phyloP scores from a whole-genome alignment of 139 green algal species.

The Chlorella ohadii region DNA sequence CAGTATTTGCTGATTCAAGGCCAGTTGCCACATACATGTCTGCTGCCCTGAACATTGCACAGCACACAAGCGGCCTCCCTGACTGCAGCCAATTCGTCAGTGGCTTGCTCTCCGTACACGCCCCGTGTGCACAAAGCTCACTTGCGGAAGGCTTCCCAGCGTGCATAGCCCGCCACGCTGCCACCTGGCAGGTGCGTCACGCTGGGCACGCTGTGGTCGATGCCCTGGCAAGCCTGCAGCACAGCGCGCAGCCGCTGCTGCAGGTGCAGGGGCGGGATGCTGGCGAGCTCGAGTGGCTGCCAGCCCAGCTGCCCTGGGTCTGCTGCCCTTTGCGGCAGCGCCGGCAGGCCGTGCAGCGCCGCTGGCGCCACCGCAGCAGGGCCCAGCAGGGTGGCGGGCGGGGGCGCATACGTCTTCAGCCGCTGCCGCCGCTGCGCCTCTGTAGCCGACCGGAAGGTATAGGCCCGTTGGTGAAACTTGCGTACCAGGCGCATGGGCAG shows the following conservation, averaged over 20 bases:
- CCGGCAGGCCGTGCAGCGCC: not conserved
- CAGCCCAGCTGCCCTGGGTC: not conserved
- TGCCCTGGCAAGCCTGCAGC: slow-evolving; percentile 1
- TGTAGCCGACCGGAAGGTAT: slow-evolving; percentile 13
- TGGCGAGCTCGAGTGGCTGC: not conserved
- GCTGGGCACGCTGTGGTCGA: slow-evolving; percentile 29
- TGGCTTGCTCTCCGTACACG: too few relatives aligned
- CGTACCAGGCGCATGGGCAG: slow-evolving; percentile 30
- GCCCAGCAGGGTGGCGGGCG: not conserved
- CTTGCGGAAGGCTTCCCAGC: slow-evolving; percentile 25
- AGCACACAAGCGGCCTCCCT: too few relatives aligned
- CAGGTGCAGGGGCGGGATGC: slow-evolving; percentile 1
- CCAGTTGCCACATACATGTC: too few relatives aligned
- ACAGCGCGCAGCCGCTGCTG: not conserved
- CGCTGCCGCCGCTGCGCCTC: slow-evolving; percentile 22
- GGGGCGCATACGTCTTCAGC: not conserved
- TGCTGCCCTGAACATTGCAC: too few relatives aligned
- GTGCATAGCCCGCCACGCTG: slow-evolving; percentile 16
- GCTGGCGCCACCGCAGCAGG: not conserved
- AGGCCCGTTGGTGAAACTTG: slow-evolving; percentile 26
- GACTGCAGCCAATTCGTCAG: too few relatives aligned
- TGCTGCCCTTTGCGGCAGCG: not conserved
- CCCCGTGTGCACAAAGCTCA: too few relatives aligned
- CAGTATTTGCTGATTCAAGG: too few relatives aligned
- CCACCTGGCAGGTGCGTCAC: slow-evolving; percentile 15